Base-by-base conservation (phyloP, 805 yeast genomes). In the Cyberlindnera saturnus region DNA sequence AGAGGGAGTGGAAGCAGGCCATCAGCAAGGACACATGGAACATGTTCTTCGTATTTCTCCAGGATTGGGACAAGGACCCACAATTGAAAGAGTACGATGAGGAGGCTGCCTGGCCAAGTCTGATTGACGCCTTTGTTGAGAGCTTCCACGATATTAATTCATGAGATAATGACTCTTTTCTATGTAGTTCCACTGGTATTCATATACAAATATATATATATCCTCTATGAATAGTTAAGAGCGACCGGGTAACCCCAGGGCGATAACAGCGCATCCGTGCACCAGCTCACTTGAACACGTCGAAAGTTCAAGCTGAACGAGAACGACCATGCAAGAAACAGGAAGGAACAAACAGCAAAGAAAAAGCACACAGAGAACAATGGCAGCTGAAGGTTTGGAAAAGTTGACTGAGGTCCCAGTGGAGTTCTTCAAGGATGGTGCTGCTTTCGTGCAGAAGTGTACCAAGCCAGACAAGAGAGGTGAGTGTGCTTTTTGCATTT, bases 371-470 rank as follows among this genome's bases (percentile, higher is more conserved):
- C 19, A 37, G 11, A 16, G 23, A 15, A 39, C 31, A 20, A 62
- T 62, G 66, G 66, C 66, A 42, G 75, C 77, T 57, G 82, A 77
- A 62, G 81, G 81, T 55, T 71, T 81, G 60, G 95, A 85, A 64
- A 85, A 83, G 64, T 59, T 85, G 46, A 75, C 88, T 33, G 95
- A 90, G 64, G 83, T 86, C 48, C 96, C 98, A 57, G 75, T 81
- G 51, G 96, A 88, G 63, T 88, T 91, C 72, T 71, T 89, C 69
- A 86, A 81, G 68, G 97, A 93, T 59, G 96, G 98, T 50, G 69
- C 82, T 46, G 86, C 88, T 47, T 93, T 93, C 65, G 74, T 93
- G 58, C 77, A 79, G 63, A 87, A 87, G 67, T 91, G 98, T 73
- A 83, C 93, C 61, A 91, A 93, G 70, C 99, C 99, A 55, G 82